phyloP scores from a whole-genome alignment of 208 protist genomes.

The Wallacemonas sp. region DNA sequence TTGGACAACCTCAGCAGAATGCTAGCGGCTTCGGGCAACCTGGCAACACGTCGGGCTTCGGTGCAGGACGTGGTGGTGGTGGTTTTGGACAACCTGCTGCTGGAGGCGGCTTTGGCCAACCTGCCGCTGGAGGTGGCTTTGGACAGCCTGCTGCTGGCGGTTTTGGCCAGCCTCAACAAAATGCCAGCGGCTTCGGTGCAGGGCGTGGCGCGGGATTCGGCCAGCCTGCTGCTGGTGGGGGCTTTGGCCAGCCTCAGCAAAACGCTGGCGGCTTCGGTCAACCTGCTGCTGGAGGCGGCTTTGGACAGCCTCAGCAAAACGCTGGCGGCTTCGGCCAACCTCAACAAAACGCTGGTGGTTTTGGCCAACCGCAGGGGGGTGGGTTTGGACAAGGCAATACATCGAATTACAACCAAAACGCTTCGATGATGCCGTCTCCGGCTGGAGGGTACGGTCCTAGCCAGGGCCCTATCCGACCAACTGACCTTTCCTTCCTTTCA shows the following conservation, averaged over 20 bases:
- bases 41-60: slow-evolving; percentile 17
- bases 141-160: slow-evolving; percentile 29
- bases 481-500: slow-evolving; percentile 54
- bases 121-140: slow-evolving; percentile 29
- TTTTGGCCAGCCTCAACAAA: slow-evolving; percentile 35
- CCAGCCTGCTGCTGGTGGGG: slow-evolving; percentile 18
- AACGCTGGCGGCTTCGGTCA: slow-evolving; percentile 29
- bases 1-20: slow-evolving; percentile 26
- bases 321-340: slow-evolving; percentile 28
- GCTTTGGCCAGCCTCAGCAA: slow-evolving; percentile 34
- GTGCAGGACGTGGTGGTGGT: slow-evolving; percentile 21
- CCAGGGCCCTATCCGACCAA: slow-evolving; percentile 21
- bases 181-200: slow-evolving; percentile 18
- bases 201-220: slow-evolving; percentile 25
- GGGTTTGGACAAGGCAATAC: slow-evolving; percentile 44
- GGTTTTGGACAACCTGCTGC: slow-evolving; percentile 45
- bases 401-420: too few species aligned
- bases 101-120: slow-evolving; percentile 37
- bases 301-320: slow-evolving; percentile 23
- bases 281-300: slow-evolving; percentile 25
- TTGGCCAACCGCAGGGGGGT: slow-evolving; percentile 29
- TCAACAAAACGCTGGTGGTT: slow-evolving; percentile 25
- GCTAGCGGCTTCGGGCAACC: slow-evolving; percentile 9
- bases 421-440: background rate
- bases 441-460: slow-evolving; percentile 3